Base-by-base conservation (phyloP, 148 eudicot genomes). In the Dysphania ambrosioides region DNA sequence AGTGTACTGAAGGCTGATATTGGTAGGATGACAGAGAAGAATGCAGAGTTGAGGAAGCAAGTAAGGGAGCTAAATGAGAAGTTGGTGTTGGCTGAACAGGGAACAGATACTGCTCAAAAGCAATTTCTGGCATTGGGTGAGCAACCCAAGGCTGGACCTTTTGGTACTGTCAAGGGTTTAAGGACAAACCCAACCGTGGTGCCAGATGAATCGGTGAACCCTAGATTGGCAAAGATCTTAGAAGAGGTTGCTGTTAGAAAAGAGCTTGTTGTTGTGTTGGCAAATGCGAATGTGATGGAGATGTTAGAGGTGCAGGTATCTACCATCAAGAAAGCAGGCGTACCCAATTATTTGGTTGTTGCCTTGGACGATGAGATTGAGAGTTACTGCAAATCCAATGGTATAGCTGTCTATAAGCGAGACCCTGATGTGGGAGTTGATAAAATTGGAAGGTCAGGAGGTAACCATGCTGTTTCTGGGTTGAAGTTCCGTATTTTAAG, bases 381-480 rank as follows among this genome's bases (percentile, higher is more conserved):
- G 36, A 81, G 77, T 16, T 82, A 83, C 31, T 91, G 98, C 80
- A 80, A 89, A 79, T 79, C 88, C 24, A 93, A 87, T 51, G 80
- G 79, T 49, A 84, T 93, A 41, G 86, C 91, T 10, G 82, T 87
- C 3, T 93, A 93, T 80, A 88, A 73, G 79, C 82, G 97, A 72
- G 98, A 93, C 69, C 97, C 97, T 0, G 94, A 93, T 77, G 86
- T 84, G 56, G 85, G 80, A 10, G 70, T 93, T 29, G 98, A 93
- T 77, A 72, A 81, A 19, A 67, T 93, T 21, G 98, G 89, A n/a
- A 86, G 78, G 70, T 77, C 68, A 0, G 92, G 98, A 18, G 89
- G 91, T 47, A 93, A 88, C 61, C 98, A 91, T 77, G 94, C 86
- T 31, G 97, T 93, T 42, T 93, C 98, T 2, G 96, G 93, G 11